Evolutionary conservation across 2,329 filamentous ascomycete species (phyloP).

Genomic region (Ophiocordyceps polyrhachis-furcata): DNA sequence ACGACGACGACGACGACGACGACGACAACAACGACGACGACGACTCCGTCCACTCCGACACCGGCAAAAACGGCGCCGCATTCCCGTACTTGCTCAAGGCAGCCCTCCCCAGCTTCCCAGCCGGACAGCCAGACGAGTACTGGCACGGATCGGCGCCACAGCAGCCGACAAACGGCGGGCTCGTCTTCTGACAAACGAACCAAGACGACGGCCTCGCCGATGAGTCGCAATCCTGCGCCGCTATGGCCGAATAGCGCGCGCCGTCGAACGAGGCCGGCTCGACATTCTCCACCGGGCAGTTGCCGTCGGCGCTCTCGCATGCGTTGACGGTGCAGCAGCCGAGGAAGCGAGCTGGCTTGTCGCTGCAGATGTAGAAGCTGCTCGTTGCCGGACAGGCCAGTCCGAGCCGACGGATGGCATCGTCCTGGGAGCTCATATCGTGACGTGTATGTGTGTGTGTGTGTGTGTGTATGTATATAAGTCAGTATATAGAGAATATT

Average conservation of each 20-base stretch:
- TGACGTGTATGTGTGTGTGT: too few species aligned
- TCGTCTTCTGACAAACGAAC: slow-evolving; percentile 8
- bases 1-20: too few species aligned
- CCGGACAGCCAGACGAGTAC: slow-evolving; percentile 7
- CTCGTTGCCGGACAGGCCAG: neutral
- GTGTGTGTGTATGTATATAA: too few species aligned
- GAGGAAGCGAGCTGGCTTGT: slow-evolving; percentile 15
- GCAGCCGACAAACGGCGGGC: slow-evolving; percentile 19
- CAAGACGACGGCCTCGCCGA: too few species aligned
- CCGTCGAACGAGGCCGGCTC: slow-evolving; percentile 11
- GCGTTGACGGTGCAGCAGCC: slow-evolving; percentile 22
- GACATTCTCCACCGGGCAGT: slow-evolving; percentile 13
- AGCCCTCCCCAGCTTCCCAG: slow-evolving; percentile 7
- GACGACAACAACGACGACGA: too few species aligned
- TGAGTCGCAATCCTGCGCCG: slow-evolving; percentile 13
- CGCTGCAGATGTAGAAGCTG: slow-evolving; percentile 18
- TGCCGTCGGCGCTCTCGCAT: slow-evolving; percentile 11
- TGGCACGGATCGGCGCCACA: slow-evolving; percentile 11
- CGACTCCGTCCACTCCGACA: neutral
- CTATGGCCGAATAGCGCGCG: slow-evolving; percentile 9
- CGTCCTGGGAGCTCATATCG: neutral
- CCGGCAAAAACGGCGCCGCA: neutral
- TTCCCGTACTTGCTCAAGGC: slow-evolving; percentile 5
- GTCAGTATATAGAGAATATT: too few species aligned
- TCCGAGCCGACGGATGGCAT: neutral